Evolutionary conservation across 2,329 filamentous ascomycete genomes (phyloP).

Genomic region (Neonectria coccinea): DNA sequence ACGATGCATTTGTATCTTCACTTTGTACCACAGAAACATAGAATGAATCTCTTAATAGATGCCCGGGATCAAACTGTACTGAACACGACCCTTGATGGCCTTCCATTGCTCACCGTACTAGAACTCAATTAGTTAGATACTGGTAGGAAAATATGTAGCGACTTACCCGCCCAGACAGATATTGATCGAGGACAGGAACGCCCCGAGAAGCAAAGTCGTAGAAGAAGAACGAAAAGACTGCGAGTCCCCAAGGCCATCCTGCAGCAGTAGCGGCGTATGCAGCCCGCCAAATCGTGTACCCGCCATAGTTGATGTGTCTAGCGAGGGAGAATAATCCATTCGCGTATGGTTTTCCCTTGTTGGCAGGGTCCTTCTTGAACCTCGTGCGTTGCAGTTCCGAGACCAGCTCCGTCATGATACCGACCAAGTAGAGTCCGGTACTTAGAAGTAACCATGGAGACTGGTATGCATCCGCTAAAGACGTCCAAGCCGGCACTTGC

Average conservation of each 20-base stretch:
- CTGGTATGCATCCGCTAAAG: too few species aligned
- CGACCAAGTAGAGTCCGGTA: too few species aligned
- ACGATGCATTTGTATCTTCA: too few species aligned
- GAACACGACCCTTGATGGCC: not conserved
- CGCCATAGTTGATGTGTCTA: not conserved
- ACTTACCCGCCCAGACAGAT: not conserved
- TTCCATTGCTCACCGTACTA: constrained; percentile 2
- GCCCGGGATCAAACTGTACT: not conserved
- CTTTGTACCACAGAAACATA: too few species aligned
- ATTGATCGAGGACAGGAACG: not conserved
- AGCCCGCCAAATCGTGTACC: not conserved
- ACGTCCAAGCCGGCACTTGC: too few species aligned
- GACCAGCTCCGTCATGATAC: too few species aligned
- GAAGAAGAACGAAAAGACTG: not conserved
- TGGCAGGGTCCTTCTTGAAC: constrained; percentile 23
- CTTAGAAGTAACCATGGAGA: too few species aligned
- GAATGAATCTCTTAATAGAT: not conserved
- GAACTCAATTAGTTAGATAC: not conserved
- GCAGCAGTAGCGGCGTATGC: constrained; percentile 27
- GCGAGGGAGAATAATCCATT: constrained; percentile 7
- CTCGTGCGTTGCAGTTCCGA: too few species aligned
- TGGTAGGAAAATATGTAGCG: too few species aligned
- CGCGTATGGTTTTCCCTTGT: constrained; percentile 54
- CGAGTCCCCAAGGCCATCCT: not conserved
- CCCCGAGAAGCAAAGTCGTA: not conserved